Conservation (phyloP, 73 alveolate genomes). For the Symbiodinium pilosum region DNA sequence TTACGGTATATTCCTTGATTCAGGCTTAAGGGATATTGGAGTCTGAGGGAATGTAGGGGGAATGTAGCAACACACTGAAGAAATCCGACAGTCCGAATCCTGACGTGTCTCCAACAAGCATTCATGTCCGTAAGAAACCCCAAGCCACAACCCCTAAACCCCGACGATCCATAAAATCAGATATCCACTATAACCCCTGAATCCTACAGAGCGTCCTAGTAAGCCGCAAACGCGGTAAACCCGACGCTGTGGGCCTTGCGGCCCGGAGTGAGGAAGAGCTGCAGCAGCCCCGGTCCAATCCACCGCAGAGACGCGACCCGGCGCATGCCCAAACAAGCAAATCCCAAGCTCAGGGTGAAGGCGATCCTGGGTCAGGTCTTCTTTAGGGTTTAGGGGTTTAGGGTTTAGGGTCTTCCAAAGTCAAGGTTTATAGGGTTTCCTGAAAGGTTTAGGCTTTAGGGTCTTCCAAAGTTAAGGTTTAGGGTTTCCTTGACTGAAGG, state of each 20-base stretch:
- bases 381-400: no score
- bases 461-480: no score
- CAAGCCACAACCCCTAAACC: background rate
- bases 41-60: no score
- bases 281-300: constrained; percentile 9
- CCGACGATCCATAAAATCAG: background rate
- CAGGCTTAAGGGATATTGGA: no score
- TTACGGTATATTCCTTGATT: no score
- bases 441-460: no score
- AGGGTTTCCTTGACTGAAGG: no score
- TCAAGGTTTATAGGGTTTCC: no score
- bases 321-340: constrained; percentile 6
- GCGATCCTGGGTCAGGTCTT: background rate
- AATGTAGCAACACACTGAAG: background rate
- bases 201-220: background rate
- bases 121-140: background rate
- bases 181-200: background rate
- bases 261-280: background rate
- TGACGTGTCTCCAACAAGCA: background rate
- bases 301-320: constrained; percentile 8
- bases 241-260: background rate
- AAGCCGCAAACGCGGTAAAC: background rate
- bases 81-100: background rate
- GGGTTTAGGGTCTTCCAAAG: no score
- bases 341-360: background rate